Conservation (phyloP, 2,329 filamentous ascomycete species). For the Talaromyces sp. region DNA sequence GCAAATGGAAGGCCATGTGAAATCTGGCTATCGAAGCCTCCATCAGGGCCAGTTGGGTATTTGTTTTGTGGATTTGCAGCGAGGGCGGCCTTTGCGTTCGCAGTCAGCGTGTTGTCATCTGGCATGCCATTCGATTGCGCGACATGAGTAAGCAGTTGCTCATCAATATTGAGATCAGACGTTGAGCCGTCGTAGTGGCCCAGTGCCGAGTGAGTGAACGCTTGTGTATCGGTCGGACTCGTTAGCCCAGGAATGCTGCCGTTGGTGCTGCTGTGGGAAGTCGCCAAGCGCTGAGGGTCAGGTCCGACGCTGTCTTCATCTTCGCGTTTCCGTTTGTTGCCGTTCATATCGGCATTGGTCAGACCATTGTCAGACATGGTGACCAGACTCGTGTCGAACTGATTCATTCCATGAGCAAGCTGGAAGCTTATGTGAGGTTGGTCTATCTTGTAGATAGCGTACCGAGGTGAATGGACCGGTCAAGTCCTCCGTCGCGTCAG, state of each 20-base stretch:
- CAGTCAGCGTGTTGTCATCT: conserved; percentile 48
- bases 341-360: conserved; percentile 34
- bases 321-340: conserved; percentile 44
- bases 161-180: conserved; percentile 43
- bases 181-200: conserved; percentile 37
- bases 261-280: conserved; percentile 40
- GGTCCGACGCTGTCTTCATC: conserved; percentile 39
- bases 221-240: conserved; percentile 30
- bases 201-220: conserved; percentile 36
- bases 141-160: conserved; percentile 50
- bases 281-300: conserved; percentile 40
- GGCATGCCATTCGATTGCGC: conserved; percentile 55
- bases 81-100: conserved; percentile 45
- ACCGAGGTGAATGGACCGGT: conserved; percentile 13
- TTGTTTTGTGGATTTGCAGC: conserved; percentile 46
- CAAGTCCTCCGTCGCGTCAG: conserved; percentile 4
- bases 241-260: conserved; percentile 36
- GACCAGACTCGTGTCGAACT: conserved; percentile 13
- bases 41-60: conserved; percentile 45
- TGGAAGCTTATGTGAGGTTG: neutral
- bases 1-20: conserved; percentile 38
- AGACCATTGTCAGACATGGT: conserved; percentile 42
- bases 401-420: conserved; percentile 5
- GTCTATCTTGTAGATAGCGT: neutral
- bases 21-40: conserved; percentile 39